A percentile compares a stretch with the other conserved stretches of the same genome.
phyloP scores from a whole-genome alignment of 768 basidiomycete genomes.

The Macrolepiota fuliginosa region DNA sequence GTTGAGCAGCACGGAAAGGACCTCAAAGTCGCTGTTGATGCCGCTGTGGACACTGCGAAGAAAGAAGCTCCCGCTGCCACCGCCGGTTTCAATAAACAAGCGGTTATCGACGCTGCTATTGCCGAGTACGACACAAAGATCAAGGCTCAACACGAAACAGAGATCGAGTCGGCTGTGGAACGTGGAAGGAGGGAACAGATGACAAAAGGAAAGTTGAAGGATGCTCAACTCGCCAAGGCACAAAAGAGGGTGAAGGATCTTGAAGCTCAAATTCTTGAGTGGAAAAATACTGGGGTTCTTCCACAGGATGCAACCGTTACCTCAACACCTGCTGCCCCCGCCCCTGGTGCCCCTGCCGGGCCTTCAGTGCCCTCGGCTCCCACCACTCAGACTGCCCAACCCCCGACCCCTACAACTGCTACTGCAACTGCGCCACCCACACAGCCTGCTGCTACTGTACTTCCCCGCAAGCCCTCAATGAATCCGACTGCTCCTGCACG shows the following conservation, averaged over 20 bases:
- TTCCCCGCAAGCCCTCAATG: slow-evolving; percentile 1
- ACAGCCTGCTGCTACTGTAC: slow-evolving; percentile 5
- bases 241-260: slow-evolving; percentile 66
- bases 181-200: slow-evolving; percentile 62
- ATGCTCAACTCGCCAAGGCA: slow-evolving; percentile 60
- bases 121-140: slow-evolving; percentile 46
- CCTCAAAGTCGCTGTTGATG: slow-evolving; percentile 51
- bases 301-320: slow-evolving; percentile 32
- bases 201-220: slow-evolving; percentile 67
- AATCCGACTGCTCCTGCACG: slow-evolving; percentile 3
- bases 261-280: slow-evolving; percentile 59
- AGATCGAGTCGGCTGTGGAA: slow-evolving; percentile 65
- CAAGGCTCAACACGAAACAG: slow-evolving; percentile 47
- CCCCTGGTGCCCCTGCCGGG: slow-evolving; percentile 13
- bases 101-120: slow-evolving; percentile 47
- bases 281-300: slow-evolving; percentile 48
- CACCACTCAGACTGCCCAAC: slow-evolving; percentile 15
- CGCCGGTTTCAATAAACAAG: slow-evolving; percentile 27
- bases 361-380: slow-evolving; percentile 15
- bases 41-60: slow-evolving; percentile 39
- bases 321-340: slow-evolving; percentile 17
- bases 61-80: slow-evolving; percentile 26
- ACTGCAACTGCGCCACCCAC: slow-evolving; percentile 15
- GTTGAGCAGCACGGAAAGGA: slow-evolving; percentile 50
- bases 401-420: slow-evolving; percentile 18